Conservation (phyloP, 345 rosid genomes). For the Ailanthus altissimus region DNA sequence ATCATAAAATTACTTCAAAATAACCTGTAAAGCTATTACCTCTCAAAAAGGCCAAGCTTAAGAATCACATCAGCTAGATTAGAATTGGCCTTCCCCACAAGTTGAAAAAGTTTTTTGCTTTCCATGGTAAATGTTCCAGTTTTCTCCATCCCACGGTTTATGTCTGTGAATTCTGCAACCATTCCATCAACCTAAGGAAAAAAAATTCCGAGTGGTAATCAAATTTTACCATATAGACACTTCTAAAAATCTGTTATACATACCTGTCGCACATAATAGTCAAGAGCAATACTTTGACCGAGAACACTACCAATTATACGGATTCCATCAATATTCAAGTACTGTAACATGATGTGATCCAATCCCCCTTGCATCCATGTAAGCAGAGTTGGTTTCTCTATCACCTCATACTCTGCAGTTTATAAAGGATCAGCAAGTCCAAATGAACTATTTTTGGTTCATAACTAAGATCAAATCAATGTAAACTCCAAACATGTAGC, state of each 20-base stretch:
- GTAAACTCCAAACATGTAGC: constrained; percentile 3
- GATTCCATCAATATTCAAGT: constrained; percentile 81
- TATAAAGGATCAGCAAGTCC: constrained; percentile 26
- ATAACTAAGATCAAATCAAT: constrained; percentile 1
- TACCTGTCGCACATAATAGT: constrained; percentile 98
- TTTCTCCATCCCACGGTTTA: constrained; percentile 91
- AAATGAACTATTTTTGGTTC: neutral
- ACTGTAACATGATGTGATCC: constrained; percentile 89
- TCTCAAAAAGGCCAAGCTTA: constrained; percentile 96
- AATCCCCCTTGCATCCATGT: constrained; percentile 95
- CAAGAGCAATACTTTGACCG: constrained; percentile 96
- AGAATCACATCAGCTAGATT: constrained; percentile 95
- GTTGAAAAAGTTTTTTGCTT: constrained; percentile 89
- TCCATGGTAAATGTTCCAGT: constrained; percentile 96
- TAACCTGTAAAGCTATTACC: constrained; percentile 44
- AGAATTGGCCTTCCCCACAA: constrained; percentile 95
- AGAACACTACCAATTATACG: constrained; percentile 93
- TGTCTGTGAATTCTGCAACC: constrained; percentile 97
- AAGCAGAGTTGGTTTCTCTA: constrained; percentile 66
- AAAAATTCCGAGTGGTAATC: neutral
- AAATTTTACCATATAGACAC: neutral
- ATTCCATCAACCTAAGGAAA: constrained; percentile 84
- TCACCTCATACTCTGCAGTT: constrained; percentile 86
- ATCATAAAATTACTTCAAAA: neutral
- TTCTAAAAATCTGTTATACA: constrained; percentile 12